Evolutionary conservation across 2,329 filamentous ascomycete species (phyloP).

Genomic region (Claviceps purpurea): DNA sequence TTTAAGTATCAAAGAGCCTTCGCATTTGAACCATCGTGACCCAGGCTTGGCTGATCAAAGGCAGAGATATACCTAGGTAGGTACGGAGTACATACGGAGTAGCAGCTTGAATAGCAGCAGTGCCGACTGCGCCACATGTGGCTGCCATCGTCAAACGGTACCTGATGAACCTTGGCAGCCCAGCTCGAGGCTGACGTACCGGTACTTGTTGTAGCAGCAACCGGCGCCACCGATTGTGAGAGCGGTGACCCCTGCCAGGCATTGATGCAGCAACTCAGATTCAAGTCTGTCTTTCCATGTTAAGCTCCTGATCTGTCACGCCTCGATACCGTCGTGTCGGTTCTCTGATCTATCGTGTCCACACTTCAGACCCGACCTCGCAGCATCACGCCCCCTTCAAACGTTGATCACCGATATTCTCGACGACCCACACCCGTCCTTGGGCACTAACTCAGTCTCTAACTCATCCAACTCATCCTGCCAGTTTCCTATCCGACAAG

Average conservation of each 20-base stretch:
- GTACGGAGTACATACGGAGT: too few species aligned
- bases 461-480: neutral
- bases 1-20: too few species aligned
- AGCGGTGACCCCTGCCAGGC: slow-evolving; percentile 8
- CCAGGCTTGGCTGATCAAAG: too few species aligned
- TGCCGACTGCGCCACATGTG: slow-evolving; percentile 11
- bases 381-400: neutral
- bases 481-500: neutral
- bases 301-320: slow-evolving; percentile 17
- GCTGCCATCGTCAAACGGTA: slow-evolving; percentile 5
- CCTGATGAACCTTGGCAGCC: neutral
- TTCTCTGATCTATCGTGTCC: slow-evolving; percentile 11
- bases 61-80: too few species aligned
- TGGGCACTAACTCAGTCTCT: neutral
- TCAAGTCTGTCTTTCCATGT: slow-evolving; percentile 12
- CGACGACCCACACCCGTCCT: neutral
- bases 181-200: neutral
- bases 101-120: too few species aligned
- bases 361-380: slow-evolving; percentile 4
- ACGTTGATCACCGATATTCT: neutral
- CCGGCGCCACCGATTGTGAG: neutral
- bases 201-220: neutral
- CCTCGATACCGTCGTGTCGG: slow-evolving; percentile 15
- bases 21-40: too few species aligned
- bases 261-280: slow-evolving; percentile 6